Evolutionary conservation across 257 asterid species (phyloP), one percentile per base, ranked within the genome.

Genomic region (Capsicum chinense): DNA sequence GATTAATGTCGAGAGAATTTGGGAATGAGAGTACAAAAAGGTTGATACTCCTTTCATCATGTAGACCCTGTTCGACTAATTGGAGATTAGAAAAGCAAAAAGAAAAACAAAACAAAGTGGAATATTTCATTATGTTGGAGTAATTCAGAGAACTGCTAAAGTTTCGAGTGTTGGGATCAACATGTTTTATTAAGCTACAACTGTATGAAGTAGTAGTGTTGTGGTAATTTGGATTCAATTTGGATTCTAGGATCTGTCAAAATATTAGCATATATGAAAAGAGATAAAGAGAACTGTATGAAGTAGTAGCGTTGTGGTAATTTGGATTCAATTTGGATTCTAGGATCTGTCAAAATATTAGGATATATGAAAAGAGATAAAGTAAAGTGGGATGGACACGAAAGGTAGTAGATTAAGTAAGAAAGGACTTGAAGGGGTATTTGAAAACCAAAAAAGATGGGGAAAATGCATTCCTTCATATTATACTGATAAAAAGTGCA

Each of bases 311-410:
- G 33, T 47, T 48, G 58, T 71, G 58, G 59, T 47, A 47, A 21
- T 50, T n/a, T 47, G 39, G 14, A 71, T 21, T 71, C 12, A 47
- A 21, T 50, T n/a, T 47, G 39, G 14, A 71, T 21, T 71, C 12
- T 47, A 71, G 58, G 17, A 47, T 71, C 58, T 74, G 80, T 60
- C 80, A 74, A 48, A 74, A 50, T 48, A 47, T 74, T 21, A 74
- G 44, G 60, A 74, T 74, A 60, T 50, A 50, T 8, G 80, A 50
- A 44, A 74, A 21, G 60, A 50, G 19, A 19, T 74, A 13, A 74
- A 74, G 60, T 50, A 74, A 48, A 74, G 21, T 74, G 44, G 42
- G 37, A 50, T 74, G 13, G 44, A 50, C 42, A 37, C 12, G 21
- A 12, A 50, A 50, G 60, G 16, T 47, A 50, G 80, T 74, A 74